Base-by-base conservation (phyloP, 371 early-diverging fungal genomes). In the Umbelopsis sp. region DNA sequence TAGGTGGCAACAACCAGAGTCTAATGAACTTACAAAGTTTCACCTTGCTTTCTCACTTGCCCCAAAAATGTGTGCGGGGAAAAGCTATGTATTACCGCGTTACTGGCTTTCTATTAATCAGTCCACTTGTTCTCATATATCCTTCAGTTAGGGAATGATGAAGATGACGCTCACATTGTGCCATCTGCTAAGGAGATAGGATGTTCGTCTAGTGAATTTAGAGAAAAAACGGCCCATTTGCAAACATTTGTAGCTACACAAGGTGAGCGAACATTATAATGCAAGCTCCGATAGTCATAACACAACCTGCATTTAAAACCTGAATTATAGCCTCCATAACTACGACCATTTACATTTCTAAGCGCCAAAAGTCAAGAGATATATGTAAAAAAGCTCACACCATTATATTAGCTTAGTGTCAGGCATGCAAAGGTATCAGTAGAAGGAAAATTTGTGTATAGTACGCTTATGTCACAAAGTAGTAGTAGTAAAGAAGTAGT, bases 1-100 rank as follows among this genome's bases (percentile, higher is more conserved):
- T 16, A 63, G 77, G 62, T 77, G 64, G 64, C 64, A 45, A 4
- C 20, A 22, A 11, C 6, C 1, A 25, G 64, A 25, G 22, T 44
- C 64, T 9, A 44, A 64, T n/a, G 64, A 44, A 20, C 24, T 64
- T 18, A 10, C 64, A 18, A 64, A 64, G 20, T 64, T 25, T 22
- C n/a, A 64, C 29, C 18, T 64, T 3, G 25, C 64, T 12, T 64
- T 44, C n/a, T 64, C 64, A 44, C 14, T 44, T 22, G 64, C 46
- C 10, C 64, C 64, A 32, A 45, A 45, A 22, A 64, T 64, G 64
- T 64, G 64, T 46, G 46, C 46, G 2, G 64, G 64, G 8, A 64
- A 64, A 64, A 64, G 44, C 45, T 64, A 44, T n/a, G 64, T n/a
- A 35, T 57, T 57, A 6, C 11, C 18, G 22, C 2, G 5, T 18